Percentiles rank a stretch among this genome's conserved stretches.
Evolutionary conservation across 495 filamentous ascomycete genomes (phyloP).

Genomic region (Podospora comata): DNA sequence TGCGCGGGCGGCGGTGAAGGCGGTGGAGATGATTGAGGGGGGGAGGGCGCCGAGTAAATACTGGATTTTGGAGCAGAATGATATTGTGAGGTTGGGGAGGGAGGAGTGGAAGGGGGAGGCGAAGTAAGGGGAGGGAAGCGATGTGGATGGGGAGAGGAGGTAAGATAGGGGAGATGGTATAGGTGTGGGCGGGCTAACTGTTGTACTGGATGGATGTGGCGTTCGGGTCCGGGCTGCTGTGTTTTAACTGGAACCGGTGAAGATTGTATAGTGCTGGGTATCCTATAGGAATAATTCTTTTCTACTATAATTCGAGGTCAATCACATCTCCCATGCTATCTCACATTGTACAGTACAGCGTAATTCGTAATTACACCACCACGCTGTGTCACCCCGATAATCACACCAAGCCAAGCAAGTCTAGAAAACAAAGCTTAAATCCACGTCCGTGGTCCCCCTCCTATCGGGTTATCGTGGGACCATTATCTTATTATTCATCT

Average conservation of each 20-base stretch:
- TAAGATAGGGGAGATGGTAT: neutral
- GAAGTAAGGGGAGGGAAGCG: neutral
- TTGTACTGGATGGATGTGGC: constrained; percentile 2
- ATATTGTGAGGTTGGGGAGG: constrained; percentile 50
- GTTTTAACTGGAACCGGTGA: neutral
- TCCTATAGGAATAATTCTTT: neutral
- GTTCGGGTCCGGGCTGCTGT: neutral
- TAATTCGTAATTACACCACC: neutral
- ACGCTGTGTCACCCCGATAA: neutral
- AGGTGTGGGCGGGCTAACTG: neutral
- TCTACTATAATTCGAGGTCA: neutral
- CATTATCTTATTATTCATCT: neutral
- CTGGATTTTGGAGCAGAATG: constrained; percentile 46
- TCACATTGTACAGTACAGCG: neutral
- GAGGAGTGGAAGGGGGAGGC: constrained; percentile 38
- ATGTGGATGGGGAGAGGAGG: neutral
- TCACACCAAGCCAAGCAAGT: neutral
- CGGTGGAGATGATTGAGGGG: constrained; percentile 43
- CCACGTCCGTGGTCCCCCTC: neutral
- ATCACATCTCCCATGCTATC: neutral
- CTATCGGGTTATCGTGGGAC: neutral
- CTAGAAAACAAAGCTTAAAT: neutral
- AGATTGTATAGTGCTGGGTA: neutral
- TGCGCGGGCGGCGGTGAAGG: constrained; percentile 66
- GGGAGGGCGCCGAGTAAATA: constrained; percentile 48